A percentile compares a stretch with the other conserved stretches of the same genome.
Conservation (phyloP, 2,329 filamentous ascomycete species). For the Salinomyces thailandicus region DNA sequence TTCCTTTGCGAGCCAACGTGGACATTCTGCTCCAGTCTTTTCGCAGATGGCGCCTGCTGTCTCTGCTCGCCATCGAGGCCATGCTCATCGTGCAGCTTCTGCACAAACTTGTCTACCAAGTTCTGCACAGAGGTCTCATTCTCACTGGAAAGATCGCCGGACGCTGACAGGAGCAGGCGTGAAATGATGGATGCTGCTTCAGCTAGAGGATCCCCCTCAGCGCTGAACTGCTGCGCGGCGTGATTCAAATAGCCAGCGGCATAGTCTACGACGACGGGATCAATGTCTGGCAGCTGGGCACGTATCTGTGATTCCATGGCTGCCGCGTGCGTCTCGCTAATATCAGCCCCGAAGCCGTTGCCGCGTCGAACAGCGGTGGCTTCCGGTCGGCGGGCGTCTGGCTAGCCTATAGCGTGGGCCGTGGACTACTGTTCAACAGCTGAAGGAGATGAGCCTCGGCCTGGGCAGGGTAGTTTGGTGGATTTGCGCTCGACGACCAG, state of each 20-base stretch:
- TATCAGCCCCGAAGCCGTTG: background rate
- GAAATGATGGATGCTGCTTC: constrained; percentile 78
- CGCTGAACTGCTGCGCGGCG: constrained; percentile 72
- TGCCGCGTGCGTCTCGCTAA: constrained; percentile 2
- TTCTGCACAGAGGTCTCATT: constrained; percentile 70
- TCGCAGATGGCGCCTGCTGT: constrained; percentile 65
- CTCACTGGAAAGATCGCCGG: constrained; percentile 62
- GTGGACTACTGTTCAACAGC: too few species aligned
- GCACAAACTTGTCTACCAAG: constrained; percentile 82
- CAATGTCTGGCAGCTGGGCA: constrained; percentile 26
- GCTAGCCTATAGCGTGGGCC: too few species aligned
- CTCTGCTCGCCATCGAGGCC: constrained; percentile 55
- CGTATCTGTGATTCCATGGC: constrained; percentile 29
- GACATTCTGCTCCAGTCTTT: constrained; percentile 83
- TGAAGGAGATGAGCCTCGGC: too few species aligned
- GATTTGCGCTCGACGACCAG: background rate
- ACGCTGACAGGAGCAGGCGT: constrained; percentile 87
- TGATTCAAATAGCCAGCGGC: constrained; percentile 81
- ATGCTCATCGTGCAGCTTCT: constrained; percentile 64
- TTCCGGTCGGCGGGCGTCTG: background rate
- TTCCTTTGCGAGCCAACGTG: constrained; percentile 90
- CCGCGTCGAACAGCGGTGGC: background rate
- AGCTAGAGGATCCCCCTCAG: constrained; percentile 66
- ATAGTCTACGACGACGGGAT: constrained; percentile 30
- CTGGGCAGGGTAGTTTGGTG: too few species aligned